Evolutionary conservation across 345 rosid genomes (phyloP), one percentile per base, ranked within the genome.

Genomic region (Arabis hirsuta): DNA sequence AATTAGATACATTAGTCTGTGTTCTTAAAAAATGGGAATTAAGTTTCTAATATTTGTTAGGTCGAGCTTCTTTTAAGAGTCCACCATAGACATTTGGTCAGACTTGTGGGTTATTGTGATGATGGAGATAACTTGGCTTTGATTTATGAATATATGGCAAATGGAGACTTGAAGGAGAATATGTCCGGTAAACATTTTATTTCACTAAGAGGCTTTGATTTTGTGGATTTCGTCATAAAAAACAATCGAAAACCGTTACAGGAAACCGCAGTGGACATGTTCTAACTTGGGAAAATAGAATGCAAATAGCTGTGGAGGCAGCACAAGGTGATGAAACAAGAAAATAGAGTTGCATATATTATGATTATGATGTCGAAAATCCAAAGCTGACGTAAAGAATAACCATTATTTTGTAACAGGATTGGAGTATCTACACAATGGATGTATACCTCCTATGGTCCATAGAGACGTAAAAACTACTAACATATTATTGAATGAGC

Each of bases 131-230:
- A 82, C 59, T 69, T 84, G 31, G 89, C 80, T 27, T 65, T 86
- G 47, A 69, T 88, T 19, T 87, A 84, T 53, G 90, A 84, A 71
- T 84, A 80, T 71, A 85, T 89, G 90, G 82, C 78, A 3, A 73
- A 76, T 70, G 92, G 91, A 67, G 79, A 85, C 63, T 62, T 89
- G 53, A 50, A 65, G 62, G 65, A 77, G 55, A 76, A 80, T 77
- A 22, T 80, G 45, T 65, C 77, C 50, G 80, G 82, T 80, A 68
- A 29, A 41, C 11, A 52, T 1, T 67, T 16, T 16, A 16, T 16
- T 27, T 31, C 53, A 9, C 56, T 42, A 50, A 13, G 14, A 32
- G 38, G 32, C 7, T 31, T 10, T 14, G 13, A 8, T 51, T 7
- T 66, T 0, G 1, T 57, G 39, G 10, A 29, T 5, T 26, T 45